Conservation (phyloP, 148 eudicot species). For the Chenopodium berlandieri region DNA sequence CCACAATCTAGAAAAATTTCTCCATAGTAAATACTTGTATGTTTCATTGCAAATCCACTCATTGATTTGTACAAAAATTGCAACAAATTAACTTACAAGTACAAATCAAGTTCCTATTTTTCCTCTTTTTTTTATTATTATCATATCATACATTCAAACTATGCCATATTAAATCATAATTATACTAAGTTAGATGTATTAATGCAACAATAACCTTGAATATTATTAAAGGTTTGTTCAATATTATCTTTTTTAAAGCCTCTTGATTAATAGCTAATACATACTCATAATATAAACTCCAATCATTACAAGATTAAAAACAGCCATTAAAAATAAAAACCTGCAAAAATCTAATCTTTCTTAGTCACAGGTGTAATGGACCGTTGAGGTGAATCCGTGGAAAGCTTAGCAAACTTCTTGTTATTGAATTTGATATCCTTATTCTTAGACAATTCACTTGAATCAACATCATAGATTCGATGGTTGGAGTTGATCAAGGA, state of each 20-base stretch:
- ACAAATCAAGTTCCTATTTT: neutral
- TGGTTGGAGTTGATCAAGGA: slow-evolving; percentile 10
- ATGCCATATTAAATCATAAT: neutral
- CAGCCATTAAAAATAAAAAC: neutral
- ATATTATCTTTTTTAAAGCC: too few species aligned
- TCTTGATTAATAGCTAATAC: too few species aligned
- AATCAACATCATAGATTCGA: neutral
- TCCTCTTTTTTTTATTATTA: neutral
- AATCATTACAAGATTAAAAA: neutral
- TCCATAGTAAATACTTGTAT: too few species aligned
- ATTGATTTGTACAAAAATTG: neutral
- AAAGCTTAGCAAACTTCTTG: neutral
- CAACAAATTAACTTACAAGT: neutral
- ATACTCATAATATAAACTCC: neutral
- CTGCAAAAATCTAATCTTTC: neutral
- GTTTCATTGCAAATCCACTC: neutral
- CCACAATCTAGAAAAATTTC: too few species aligned
- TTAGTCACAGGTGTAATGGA: neutral
- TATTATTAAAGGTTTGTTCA: neutral
- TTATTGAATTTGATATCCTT: neutral
- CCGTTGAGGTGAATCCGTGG: slow-evolving; percentile 4
- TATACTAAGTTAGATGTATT: neutral
- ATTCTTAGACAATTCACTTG: neutral
- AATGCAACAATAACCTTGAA: neutral
- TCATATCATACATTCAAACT: neutral